Evolutionary conservation across 495 filamentous ascomycete species (phyloP).

Genomic region (Aspergillus panamensis): DNA sequence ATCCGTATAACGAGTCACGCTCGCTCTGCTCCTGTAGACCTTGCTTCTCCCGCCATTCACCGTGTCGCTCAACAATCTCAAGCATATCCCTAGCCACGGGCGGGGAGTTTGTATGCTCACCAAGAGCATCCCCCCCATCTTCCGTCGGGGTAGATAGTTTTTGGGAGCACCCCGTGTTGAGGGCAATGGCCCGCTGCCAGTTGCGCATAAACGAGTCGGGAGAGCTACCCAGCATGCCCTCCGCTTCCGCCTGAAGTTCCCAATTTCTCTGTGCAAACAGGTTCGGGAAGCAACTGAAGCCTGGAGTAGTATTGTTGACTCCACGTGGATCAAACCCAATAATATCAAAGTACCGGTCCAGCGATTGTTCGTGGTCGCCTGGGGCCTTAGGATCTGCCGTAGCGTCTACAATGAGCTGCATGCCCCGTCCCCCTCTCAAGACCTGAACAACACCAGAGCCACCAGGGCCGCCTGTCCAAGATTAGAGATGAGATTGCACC

Average conservation of each 20-base stretch:
- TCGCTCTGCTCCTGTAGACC: conserved; percentile 27
- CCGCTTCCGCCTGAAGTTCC: conserved; percentile 38
- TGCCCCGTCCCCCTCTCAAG: conserved; percentile 29
- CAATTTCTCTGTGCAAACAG: conserved; percentile 36
- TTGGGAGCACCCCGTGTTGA: conserved; percentile 36
- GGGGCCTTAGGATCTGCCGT: conserved; percentile 23
- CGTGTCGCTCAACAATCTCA: conserved; percentile 50
- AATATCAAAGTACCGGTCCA: conserved; percentile 50
- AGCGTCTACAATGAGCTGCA: conserved; percentile 45
- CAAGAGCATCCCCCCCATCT: conserved; percentile 35
- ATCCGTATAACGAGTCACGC: conserved; percentile 29
- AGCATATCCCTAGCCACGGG: conserved; percentile 50
- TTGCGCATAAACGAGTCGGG: conserved; percentile 38
- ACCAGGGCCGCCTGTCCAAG: conserved; percentile 47
- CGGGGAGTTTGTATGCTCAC: conserved; percentile 45
- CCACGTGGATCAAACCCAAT: conserved; percentile 57
- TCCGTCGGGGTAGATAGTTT: conserved; percentile 24
- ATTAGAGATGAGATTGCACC: conserved; percentile 16
- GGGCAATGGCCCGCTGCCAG: conserved; percentile 46
- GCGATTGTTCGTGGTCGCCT: not conserved
- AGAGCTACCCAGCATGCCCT: conserved; percentile 42
- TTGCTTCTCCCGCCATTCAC: conserved; percentile 40
- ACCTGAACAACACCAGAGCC: conserved; percentile 45
- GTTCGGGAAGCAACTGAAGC: conserved; percentile 47
- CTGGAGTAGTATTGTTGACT: conserved; percentile 48